Percentiles rank a stretch among this genome's conserved stretches.
These are phyloP conservation scores for Aspergillus sojae DNA, from an alignment of 2,329 filamentous ascomycete genomes.

Conservation along the genomic window DNA sequence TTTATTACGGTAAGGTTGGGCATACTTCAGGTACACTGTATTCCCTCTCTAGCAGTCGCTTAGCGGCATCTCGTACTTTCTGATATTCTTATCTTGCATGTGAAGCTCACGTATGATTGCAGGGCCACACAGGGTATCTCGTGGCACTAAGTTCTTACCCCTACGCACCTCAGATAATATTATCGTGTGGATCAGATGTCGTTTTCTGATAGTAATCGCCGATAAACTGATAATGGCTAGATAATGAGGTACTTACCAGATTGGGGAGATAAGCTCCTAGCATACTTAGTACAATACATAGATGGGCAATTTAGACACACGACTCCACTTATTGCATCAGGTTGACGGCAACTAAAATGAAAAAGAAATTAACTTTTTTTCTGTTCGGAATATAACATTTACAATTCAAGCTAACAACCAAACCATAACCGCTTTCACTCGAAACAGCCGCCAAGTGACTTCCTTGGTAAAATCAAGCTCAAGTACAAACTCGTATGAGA, in stretches of 20 bases:
- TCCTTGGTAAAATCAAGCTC: neutral
- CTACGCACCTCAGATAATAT: neutral
- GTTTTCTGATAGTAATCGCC: neutral
- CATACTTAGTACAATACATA: neutral
- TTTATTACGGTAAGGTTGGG: neutral
- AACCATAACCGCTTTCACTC: neutral
- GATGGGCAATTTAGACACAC: no score
- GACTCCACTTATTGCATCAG: neutral
- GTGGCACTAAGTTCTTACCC: neutral
- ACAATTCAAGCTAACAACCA: neutral
- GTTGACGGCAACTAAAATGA: neutral
- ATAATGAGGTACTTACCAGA: neutral
- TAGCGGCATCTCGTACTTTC: neutral
- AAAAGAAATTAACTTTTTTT: neutral
- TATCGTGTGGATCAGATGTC: neutral
- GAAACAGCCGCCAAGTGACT: neutral
- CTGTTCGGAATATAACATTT: neutral
- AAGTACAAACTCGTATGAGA: neutral
- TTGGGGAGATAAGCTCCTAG: neutral
- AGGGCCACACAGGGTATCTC: neutral
- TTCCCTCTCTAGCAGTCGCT: neutral
- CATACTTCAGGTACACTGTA: neutral
- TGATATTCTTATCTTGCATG: neutral
- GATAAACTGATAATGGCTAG: slow-evolving; percentile 1
- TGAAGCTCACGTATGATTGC: neutral